Evolutionary conservation across 192 early-diverging fungal genomes (phyloP).

Genomic region (Mortierella hygrophila): DNA sequence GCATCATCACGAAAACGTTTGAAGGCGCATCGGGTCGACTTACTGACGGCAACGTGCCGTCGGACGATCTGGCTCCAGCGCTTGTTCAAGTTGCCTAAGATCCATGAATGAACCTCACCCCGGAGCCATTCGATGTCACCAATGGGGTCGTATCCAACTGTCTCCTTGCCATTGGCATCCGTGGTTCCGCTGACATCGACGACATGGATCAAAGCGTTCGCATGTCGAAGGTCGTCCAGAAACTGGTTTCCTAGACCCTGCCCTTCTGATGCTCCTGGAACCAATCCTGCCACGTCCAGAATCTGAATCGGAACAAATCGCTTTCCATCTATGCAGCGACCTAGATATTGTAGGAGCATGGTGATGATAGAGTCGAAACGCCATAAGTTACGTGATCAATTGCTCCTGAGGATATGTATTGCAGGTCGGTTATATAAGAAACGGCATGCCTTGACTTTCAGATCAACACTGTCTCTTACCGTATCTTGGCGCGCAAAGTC

Average conservation of each 20-base stretch:
- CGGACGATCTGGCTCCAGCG: conserved; percentile 77
- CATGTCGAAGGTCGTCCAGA: conserved; percentile 82
- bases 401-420: neutral
- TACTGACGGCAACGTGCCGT: conserved; percentile 72
- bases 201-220: conserved; percentile 86
- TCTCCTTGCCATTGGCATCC: conserved; percentile 80
- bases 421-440: neutral
- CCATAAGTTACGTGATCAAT: neutral
- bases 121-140: conserved; percentile 89
- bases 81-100: conserved; percentile 78
- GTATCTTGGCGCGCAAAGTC: conserved; percentile 78
- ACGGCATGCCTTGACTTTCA: too few species aligned
- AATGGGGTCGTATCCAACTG: conserved; percentile 85
- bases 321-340: conserved; percentile 74
- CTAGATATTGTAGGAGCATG: conserved; percentile 17
- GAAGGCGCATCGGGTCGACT: neutral
- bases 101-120: conserved; percentile 80
- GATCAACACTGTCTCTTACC: conserved; percentile 45
- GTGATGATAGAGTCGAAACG: too few species aligned
- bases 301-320: conserved; percentile 79
- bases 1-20: neutral
- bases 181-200: conserved; percentile 90
- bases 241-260: conserved; percentile 85
- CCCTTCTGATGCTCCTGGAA: conserved; percentile 85
- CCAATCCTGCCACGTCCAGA: conserved; percentile 86